Evolutionary conservation across 768 basidiomycete genomes (phyloP), one percentile per base, ranked within the genome.

Genomic region (Agrocybe praecox): DNA sequence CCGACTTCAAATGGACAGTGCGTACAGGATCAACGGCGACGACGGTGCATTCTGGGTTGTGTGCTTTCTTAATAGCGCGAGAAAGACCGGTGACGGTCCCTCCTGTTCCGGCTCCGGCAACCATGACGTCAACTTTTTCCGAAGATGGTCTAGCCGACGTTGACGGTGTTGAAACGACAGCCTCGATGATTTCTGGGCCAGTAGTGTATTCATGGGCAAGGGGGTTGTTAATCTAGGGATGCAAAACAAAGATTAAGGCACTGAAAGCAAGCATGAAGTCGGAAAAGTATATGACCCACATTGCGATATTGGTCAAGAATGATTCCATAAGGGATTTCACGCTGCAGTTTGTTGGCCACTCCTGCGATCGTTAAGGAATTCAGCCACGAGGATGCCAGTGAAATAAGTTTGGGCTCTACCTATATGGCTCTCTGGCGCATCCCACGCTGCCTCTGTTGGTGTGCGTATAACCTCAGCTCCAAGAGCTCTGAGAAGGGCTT

Each of bases 401-500:
- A 52, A 51, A 36, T 19, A 58, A 68, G 59, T 62, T 49, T 61
- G 66, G 67, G 77, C 74, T 80, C 80, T 84, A 92, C 93, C 92
- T 85, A 98, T 90, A 69, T 97, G 92, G 60, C 90, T 92, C 44
- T 94, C 89, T 14, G 91, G 89, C 1, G 94, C 87, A 66, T 97
- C 90, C 85, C 87, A 96, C 5, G 91, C 83, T 1, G 91, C 94
- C 53, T 89, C 89, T 11, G 86, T 94, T 4, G 96, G 96, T 4
- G 97, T 98, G 49, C 97, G 90, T 53, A 98, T 80, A 51, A 99
- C 94, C 69, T 94, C 90, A 2, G 97, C 97, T 3, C 97, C 96
- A 10, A 98, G 81, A 0, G 94, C 94, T 40, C 92, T 87, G 24
- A 99, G 80, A 21, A 92, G 83, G 1, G 92, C 92, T 74, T 95